phyloP scores from a whole-genome alignment of 371 early-diverging fungal genomes.

The Mortierella sp. region DNA sequence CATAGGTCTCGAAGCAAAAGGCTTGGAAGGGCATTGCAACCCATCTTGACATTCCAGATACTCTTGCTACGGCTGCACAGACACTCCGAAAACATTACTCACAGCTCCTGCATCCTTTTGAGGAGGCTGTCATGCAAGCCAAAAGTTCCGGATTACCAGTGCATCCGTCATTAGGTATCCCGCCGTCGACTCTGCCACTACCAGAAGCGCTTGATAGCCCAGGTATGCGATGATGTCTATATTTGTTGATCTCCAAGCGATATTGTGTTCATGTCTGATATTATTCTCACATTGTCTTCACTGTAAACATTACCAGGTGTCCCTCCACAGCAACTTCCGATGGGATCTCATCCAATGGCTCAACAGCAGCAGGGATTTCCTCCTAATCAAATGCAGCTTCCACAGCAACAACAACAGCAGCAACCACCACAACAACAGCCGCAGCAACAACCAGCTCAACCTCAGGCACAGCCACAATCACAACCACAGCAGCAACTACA shows the following conservation, averaged over 20 bases:
- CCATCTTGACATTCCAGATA: constrained; percentile 44
- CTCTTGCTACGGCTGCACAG: constrained; percentile 49
- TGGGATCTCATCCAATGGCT: constrained; percentile 33
- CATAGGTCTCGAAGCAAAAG: constrained; percentile 53
- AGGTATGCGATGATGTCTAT: constrained; percentile 15
- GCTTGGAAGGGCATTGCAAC: constrained; percentile 51
- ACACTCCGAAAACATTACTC: constrained; percentile 48
- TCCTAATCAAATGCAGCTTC: constrained; percentile 13
- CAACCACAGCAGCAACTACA: constrained; percentile 15
- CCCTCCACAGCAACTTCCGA: constrained; percentile 21
- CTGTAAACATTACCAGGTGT: background rate
- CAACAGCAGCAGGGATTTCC: constrained; percentile 37
- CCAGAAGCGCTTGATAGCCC: constrained; percentile 37
- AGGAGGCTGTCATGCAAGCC: constrained; percentile 37
- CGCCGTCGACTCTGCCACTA: constrained; percentile 24
- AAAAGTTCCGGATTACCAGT: constrained; percentile 37
- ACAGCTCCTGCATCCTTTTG: constrained; percentile 46
- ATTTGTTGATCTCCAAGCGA: background rate
- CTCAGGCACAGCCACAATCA: too few relatives aligned
- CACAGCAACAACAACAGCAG: constrained; percentile 24
- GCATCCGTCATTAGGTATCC: constrained; percentile 37
- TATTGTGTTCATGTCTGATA: too few relatives aligned
- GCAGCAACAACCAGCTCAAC: constrained; percentile 29
- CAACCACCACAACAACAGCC: constrained; percentile 20
- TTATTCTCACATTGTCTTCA: background rate